Percentiles rank a stretch among this genome's conserved stretches.
Evolutionary conservation across 129 eudicot species (phyloP).

Genomic region (Kitagawia praeruptora): DNA sequence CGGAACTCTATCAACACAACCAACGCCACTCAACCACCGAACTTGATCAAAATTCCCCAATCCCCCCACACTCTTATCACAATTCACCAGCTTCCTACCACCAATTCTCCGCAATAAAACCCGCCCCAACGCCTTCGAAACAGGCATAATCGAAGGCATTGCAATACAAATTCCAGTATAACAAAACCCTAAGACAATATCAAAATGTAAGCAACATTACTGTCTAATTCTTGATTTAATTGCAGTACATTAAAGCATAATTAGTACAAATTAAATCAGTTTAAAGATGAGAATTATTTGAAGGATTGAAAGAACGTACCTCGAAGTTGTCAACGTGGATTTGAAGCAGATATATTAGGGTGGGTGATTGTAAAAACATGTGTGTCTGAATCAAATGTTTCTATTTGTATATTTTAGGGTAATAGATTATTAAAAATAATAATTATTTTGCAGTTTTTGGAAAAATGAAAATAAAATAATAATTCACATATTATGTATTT

Average conservation of each 20-base stretch:
- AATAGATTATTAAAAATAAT: too few relatives aligned
- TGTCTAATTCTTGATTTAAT: neutral
- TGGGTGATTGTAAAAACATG: too few relatives aligned
- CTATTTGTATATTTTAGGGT: too few relatives aligned
- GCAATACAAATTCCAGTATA: neutral
- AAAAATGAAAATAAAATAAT: too few relatives aligned
- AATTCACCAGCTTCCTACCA: constrained; percentile 22
- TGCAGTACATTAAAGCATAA: neutral
- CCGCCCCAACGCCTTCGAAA: constrained; percentile 37
- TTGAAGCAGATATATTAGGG: too few relatives aligned
- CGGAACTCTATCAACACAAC: constrained; percentile 10
- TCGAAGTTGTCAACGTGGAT: constrained; percentile 4
- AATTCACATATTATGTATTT: too few relatives aligned
- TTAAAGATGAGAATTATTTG: neutral
- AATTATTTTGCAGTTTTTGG: too few relatives aligned
- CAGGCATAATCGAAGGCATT: constrained; percentile 45
- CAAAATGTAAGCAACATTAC: neutral
- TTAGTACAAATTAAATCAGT: neutral
- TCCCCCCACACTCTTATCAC: neutral
- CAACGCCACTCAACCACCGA: constrained; percentile 27
- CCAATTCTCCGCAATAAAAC: constrained; percentile 29
- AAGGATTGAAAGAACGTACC: neutral
- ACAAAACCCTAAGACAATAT: neutral
- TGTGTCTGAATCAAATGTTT: too few relatives aligned
- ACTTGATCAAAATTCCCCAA: constrained; percentile 24